phyloP scores from a whole-genome alignment of 345 rosid species.

The Eucalyptus cloeziana region DNA sequence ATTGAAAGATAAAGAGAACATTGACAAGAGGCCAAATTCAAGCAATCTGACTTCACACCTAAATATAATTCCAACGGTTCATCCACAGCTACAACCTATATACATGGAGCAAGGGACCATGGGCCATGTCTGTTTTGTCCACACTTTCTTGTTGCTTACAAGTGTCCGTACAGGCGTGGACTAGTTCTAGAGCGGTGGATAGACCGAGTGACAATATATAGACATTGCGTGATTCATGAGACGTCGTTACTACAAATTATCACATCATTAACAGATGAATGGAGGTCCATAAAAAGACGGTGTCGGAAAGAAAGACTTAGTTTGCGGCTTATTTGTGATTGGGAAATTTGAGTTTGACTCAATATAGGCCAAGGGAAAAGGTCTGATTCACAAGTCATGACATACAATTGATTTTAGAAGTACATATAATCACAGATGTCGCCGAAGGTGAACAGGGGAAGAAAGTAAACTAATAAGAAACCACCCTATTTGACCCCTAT shows the following conservation, averaged over 20 bases:
- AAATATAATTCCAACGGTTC: background rate
- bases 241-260: background rate
- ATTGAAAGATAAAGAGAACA: background rate
- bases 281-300: background rate
- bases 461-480: background rate
- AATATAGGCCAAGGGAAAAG: background rate
- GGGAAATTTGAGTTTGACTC: background rate
- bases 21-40: background rate
- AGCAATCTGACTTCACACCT: background rate
- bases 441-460: background rate
- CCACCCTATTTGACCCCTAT: background rate
- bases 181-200: background rate
- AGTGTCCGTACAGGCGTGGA: fast-evolving
- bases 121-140: background rate
- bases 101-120: background rate
- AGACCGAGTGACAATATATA: background rate
- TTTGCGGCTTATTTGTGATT: background rate
- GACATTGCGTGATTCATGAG: background rate
- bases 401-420: background rate
- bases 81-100: background rate
- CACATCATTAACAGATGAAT: background rate
- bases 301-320: background rate
- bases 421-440: background rate
- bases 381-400: background rate
- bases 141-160: background rate